phyloP scores from a whole-genome alignment of 31 red algal genomes.

The Bonnemaisonia californica region DNA sequence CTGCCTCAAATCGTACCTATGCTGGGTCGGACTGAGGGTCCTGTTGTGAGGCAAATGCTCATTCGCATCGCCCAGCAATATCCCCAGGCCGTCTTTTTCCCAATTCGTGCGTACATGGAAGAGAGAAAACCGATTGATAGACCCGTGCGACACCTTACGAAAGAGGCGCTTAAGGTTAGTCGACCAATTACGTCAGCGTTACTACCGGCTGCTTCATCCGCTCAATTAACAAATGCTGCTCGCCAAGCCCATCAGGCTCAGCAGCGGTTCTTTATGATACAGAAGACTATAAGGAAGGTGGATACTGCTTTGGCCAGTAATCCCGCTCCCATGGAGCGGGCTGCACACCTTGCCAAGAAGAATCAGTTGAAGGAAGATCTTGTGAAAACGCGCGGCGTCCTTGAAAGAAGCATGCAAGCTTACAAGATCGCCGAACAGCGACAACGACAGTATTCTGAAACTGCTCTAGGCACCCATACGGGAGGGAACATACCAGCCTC shows the following conservation, averaged over 20 bases:
- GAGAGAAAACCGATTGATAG: constrained; percentile 78
- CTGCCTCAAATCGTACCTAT: constrained; percentile 85
- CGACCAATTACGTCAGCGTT: constrained; percentile 53
- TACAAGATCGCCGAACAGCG: constrained; percentile 24
- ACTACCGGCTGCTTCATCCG: constrained; percentile 40
- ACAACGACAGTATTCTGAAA: constrained; percentile 19
- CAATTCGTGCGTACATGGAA: constrained; percentile 80
- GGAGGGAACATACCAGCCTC: background rate
- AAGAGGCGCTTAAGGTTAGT: constrained; percentile 72
- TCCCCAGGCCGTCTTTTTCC: constrained; percentile 95
- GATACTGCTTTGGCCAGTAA: constrained; percentile 16
- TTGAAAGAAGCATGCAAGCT: constrained; percentile 27
- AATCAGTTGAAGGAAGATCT: constrained; percentile 47
- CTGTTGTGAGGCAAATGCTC: constrained; percentile 52
- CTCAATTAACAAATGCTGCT: constrained; percentile 24
- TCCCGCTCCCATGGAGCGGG: constrained; percentile 9
- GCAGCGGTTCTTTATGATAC: constrained; percentile 6
- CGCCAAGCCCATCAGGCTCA: constrained; percentile 29
- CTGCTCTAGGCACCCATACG: background rate
- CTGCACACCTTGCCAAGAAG: constrained; percentile 9
- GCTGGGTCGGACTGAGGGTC: constrained; percentile 61
- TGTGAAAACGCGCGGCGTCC: background rate
- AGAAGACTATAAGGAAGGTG: constrained; percentile 22
- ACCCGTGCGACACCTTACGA: constrained; percentile 44
- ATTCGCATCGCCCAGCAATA: constrained; percentile 76